Percentiles rank a stretch among this genome's conserved stretches.
phyloP scores from a whole-genome alignment of 2,329 filamentous ascomycete species.

The Pseudocercospora ulei region DNA sequence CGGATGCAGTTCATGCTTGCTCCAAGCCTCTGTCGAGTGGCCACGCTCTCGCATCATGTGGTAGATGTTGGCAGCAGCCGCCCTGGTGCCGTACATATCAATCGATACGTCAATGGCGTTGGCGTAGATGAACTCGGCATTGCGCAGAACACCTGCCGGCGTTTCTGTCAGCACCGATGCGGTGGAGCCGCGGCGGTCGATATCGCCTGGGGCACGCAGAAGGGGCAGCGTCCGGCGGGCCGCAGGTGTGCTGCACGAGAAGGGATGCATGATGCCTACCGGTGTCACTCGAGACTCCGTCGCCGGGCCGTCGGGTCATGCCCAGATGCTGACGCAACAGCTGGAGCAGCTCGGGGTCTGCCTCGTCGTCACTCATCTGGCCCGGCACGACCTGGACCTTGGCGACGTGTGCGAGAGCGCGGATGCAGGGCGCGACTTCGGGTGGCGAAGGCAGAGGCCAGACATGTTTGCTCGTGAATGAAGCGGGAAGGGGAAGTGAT shows the following conservation, averaged over 20 bases:
- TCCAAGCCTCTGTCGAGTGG: conserved; percentile 80
- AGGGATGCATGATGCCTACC: conserved; percentile 25
- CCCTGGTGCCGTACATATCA: conserved; percentile 70
- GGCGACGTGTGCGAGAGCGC: no score
- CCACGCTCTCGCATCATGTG: conserved; percentile 69
- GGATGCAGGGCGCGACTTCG: no score
- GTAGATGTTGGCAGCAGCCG: conserved; percentile 70
- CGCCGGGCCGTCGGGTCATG: conserved; percentile 21
- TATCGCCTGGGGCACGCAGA: background rate
- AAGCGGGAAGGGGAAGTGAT: no score
- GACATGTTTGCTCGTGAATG: conserved; percentile 7
- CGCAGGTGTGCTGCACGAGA: background rate
- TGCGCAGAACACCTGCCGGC: conserved; percentile 68
- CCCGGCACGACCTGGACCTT: no score
- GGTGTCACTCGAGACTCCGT: conserved; percentile 29
- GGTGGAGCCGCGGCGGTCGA: no score
- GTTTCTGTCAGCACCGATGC: no score
- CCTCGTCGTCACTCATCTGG: conserved; percentile 84
- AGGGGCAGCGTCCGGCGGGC: background rate
- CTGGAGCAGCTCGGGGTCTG: conserved; percentile 75
- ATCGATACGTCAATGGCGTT: conserved; percentile 89
- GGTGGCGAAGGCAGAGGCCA: background rate
- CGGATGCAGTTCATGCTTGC: conserved; percentile 80
- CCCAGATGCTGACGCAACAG: conserved; percentile 72
- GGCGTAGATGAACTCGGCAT: conserved; percentile 78